A percentile compares a stretch with the other conserved stretches of the same genome.
Evolutionary conservation across 352 stramenopile species (phyloP).

Genomic region (Pythium rhizo-oryzae): DNA sequence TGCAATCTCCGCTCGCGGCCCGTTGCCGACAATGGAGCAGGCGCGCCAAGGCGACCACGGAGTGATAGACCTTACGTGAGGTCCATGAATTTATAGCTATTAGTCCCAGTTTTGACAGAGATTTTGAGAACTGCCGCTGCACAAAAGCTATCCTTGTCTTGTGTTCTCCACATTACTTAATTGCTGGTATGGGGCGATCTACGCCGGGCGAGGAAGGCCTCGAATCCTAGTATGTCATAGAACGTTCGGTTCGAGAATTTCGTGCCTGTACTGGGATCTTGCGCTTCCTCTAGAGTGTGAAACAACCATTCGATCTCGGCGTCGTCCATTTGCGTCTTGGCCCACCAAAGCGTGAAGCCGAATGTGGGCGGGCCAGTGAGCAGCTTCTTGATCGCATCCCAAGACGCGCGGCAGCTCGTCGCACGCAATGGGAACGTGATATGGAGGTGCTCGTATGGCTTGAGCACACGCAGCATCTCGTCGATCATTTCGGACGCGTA

Average conservation of each 20-base stretch:
- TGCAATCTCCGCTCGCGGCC: neutral
- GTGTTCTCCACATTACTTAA: neutral
- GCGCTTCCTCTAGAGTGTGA: constrained; percentile 43
- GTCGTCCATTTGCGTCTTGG: constrained; percentile 49
- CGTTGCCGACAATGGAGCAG: neutral
- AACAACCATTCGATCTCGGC: constrained; percentile 69
- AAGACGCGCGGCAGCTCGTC: constrained; percentile 62
- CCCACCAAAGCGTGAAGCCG: constrained; percentile 77
- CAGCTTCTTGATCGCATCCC: constrained; percentile 46
- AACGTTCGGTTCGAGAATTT: constrained; percentile 53
- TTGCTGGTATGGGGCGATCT: neutral
- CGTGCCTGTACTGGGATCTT: neutral
- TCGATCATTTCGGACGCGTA: constrained; percentile 62
- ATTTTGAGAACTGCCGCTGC: neutral
- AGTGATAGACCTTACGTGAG: constrained; percentile 23
- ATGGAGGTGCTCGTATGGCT: constrained; percentile 45
- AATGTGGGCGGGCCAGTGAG: constrained; percentile 39
- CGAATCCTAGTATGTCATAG: constrained; percentile 76
- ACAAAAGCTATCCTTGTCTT: neutral
- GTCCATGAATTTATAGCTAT: neutral
- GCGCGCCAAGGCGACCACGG: neutral
- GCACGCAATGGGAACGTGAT: constrained; percentile 73
- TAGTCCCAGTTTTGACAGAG: constrained; percentile 6
- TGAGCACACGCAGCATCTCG: constrained; percentile 51
- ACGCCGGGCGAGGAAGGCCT: constrained; percentile 45